phyloP scores from a whole-genome alignment of 768 basidiomycete genomes.

The Suillus variegatus region DNA sequence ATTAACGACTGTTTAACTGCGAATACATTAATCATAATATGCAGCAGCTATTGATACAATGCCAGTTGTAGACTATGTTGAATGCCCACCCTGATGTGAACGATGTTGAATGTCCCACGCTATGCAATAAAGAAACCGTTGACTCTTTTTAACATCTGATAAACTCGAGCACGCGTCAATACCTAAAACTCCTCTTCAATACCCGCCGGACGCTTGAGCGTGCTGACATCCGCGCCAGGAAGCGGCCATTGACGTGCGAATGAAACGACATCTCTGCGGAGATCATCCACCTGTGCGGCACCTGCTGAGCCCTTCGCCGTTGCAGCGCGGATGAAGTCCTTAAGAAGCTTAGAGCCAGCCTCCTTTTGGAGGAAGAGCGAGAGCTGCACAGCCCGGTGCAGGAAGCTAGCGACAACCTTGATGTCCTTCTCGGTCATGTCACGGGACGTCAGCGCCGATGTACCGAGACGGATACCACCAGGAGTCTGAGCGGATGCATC shows the following conservation, averaged over 20 bases:
- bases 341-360: constrained; percentile 90
- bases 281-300: constrained; percentile 64
- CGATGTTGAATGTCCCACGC: constrained; percentile 22
- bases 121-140: constrained; percentile 43
- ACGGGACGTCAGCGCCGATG: constrained; percentile 91
- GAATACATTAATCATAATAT: constrained; percentile 6
- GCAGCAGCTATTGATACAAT: constrained; percentile 28
- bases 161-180: neutral
- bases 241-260: constrained; percentile 92
- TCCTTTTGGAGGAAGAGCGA: constrained; percentile 90
- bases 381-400: constrained; percentile 94
- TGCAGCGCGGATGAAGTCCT: constrained; percentile 91
- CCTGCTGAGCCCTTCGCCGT: constrained; percentile 74
- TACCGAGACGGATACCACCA: constrained; percentile 96
- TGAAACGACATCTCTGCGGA: constrained; percentile 75
- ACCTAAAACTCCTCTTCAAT: constrained; percentile 52
- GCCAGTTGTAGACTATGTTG: constrained; percentile 33
- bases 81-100: constrained; percentile 29
- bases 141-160: constrained; percentile 44
- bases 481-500: constrained; percentile 95
- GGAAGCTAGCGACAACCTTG: constrained; percentile 83
- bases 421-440: constrained; percentile 90
- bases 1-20: neutral
- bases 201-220: constrained; percentile 59
- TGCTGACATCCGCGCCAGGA: constrained; percentile 72